Evolutionary conservation across 108 stramenopile genomes (phyloP).

Genomic region (Nitzschia sp.): DNA sequence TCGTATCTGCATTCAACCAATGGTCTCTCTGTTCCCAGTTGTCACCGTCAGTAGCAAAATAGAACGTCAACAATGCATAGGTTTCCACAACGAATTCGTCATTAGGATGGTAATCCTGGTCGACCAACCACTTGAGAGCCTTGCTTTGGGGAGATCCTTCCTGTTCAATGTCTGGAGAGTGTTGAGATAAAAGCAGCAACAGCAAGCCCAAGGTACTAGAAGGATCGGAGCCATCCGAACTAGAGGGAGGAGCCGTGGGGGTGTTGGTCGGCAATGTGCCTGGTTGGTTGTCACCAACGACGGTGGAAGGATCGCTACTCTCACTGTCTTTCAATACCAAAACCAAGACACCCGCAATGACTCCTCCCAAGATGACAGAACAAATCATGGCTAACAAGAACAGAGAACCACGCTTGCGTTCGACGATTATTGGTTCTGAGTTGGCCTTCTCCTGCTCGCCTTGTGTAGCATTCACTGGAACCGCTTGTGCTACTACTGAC

Average conservation of each 20-base stretch:
- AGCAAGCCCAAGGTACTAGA: neutral
- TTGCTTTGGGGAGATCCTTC: neutral
- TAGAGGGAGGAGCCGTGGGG: neutral
- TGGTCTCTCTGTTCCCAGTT: neutral
- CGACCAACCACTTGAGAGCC: neutral
- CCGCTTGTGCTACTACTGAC: neutral
- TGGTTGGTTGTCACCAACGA: too few species aligned
- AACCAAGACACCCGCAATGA: too few species aligned
- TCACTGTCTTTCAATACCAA: too few species aligned
- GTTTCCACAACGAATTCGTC: neutral
- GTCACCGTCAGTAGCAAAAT: conserved; percentile 1
- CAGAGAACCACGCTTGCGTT: too few species aligned
- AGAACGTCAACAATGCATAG: conserved; percentile 4
- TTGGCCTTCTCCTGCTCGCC: too few species aligned
- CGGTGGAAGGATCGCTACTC: too few species aligned
- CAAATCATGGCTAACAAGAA: too few species aligned
- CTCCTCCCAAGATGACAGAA: too few species aligned
- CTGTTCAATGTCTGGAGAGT: neutral
- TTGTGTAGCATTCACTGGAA: too few species aligned
- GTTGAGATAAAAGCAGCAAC: neutral
- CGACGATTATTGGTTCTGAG: too few species aligned
- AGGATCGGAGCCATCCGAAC: neutral
- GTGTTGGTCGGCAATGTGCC: neutral
- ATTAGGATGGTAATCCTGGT: neutral
- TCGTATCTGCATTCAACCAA: neutral